These are phyloP conservation scores for Dioscorea zingiberensis DNA, from an alignment of 106 monocot species.

Conservation along the genomic window DNA sequence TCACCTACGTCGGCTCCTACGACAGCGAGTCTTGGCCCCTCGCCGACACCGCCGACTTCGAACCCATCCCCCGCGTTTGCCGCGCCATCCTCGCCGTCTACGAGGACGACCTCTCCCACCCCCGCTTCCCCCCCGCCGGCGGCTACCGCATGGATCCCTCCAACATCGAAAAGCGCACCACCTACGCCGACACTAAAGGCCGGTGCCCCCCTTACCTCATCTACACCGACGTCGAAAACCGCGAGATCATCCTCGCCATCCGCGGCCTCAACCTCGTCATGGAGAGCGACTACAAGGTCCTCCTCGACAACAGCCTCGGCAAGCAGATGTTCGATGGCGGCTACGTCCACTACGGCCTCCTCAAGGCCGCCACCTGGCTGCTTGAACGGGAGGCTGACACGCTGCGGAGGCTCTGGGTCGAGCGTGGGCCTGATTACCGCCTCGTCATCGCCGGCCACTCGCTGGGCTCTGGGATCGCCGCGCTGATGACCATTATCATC, in stretches of 20 bases:
- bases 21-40: slow-evolving; percentile 83
- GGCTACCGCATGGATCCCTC: slow-evolving; percentile 46
- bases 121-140: slow-evolving; percentile 25
- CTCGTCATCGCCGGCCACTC: slow-evolving; percentile 79
- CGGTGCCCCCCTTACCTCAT: slow-evolving; percentile 65
- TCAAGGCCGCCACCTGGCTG: slow-evolving; percentile 69
- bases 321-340: slow-evolving; percentile 70
- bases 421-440: slow-evolving; percentile 42
- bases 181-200: slow-evolving; percentile 43
- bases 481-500: slow-evolving; percentile 62
- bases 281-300: slow-evolving; percentile 67
- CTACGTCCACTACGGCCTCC: slow-evolving; percentile 58
- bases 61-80: slow-evolving; percentile 57
- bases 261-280: slow-evolving; percentile 72
- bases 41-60: slow-evolving; percentile 51
- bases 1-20: slow-evolving; percentile 70
- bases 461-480: slow-evolving; percentile 73
- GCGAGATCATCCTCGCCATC: slow-evolving; percentile 60
- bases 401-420: slow-evolving; percentile 24
- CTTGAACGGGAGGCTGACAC: slow-evolving; percentile 57
- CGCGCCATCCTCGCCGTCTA: slow-evolving; percentile 66
- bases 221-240: slow-evolving; percentile 42
- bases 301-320: slow-evolving; percentile 50
- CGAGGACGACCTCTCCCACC: slow-evolving; percentile 48
- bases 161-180: slow-evolving; percentile 40